Evolutionary conservation across 139 green algal species (phyloP).

Genomic region (Chlamydomonas urium): DNA sequence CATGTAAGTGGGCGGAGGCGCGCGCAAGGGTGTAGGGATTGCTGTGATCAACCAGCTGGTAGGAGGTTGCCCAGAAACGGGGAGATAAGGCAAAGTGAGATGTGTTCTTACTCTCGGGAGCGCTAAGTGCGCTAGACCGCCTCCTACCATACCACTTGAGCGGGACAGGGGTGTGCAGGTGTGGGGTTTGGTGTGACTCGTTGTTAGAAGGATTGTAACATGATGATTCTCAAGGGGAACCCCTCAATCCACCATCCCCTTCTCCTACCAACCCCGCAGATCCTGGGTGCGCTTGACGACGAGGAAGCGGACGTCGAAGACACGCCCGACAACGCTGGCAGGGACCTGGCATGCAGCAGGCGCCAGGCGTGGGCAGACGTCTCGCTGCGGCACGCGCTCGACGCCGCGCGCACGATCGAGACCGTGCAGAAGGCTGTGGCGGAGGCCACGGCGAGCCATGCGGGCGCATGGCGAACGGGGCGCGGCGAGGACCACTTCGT

Average conservation of each 20-base stretch:
- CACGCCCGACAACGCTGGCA: background rate
- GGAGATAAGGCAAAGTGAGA: too few species aligned
- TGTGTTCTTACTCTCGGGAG: too few species aligned
- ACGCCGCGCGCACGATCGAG: background rate
- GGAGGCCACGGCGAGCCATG: too few species aligned
- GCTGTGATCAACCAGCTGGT: too few species aligned
- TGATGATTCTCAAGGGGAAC: background rate
- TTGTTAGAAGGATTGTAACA: background rate
- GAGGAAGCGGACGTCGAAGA: background rate
- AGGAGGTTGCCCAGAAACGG: too few species aligned
- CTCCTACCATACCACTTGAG: background rate
- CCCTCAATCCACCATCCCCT: background rate
- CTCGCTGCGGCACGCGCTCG: background rate
- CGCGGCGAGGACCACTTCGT: too few species aligned
- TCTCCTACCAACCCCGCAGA: background rate
- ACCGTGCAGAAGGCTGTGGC: too few species aligned
- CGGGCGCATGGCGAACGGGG: too few species aligned
- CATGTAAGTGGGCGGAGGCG: constrained; percentile 5
- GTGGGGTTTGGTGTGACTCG: background rate
- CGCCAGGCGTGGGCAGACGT: background rate
- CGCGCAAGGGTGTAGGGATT: too few species aligned
- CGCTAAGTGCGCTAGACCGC: too few species aligned
- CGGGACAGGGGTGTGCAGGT: background rate
- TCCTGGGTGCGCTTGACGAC: background rate
- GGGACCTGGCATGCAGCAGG: background rate